Evolutionary conservation across 108 stramenopile genomes (phyloP).

Genomic region (Cylindrotheca closterium): DNA sequence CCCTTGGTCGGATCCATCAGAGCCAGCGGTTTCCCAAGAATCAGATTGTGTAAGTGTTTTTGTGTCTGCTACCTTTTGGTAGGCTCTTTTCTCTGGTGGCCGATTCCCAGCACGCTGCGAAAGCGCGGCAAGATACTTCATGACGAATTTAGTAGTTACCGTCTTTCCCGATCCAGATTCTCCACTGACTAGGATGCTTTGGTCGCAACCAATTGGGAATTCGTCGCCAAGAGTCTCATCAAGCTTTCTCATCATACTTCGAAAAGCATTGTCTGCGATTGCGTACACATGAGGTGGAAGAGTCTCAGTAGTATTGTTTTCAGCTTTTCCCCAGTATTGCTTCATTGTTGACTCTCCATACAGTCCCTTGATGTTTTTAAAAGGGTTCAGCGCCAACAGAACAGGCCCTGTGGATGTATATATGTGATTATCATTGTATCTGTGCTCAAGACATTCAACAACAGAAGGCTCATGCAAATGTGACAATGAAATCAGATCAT

Average conservation of each 20-base stretch:
- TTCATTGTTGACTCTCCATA: constrained; percentile 73
- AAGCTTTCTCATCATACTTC: constrained; percentile 79
- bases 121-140: constrained; percentile 89
- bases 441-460: constrained; percentile 78
- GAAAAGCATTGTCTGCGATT: constrained; percentile 89
- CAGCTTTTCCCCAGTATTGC: constrained; percentile 61
- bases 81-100: constrained; percentile 37
- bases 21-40: constrained; percentile 4
- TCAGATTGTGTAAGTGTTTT: background rate
- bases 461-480: constrained; percentile 87
- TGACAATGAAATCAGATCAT: constrained; percentile 73
- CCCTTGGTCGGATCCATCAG: constrained; percentile 11
- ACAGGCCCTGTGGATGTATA: constrained; percentile 95
- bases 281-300: constrained; percentile 95
- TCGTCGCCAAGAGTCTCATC: constrained; percentile 34
- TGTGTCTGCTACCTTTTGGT: constrained; percentile 36
- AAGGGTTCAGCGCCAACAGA: constrained; percentile 94
- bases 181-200: constrained; percentile 82
- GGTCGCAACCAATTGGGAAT: constrained; percentile 31
- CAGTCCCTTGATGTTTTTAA: constrained; percentile 60
- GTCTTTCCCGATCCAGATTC: constrained; percentile 98
- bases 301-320: constrained; percentile 20
- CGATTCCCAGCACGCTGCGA: constrained; percentile 57
- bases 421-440: constrained; percentile 77
- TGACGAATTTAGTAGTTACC: constrained; percentile 96